Evolutionary conservation across 108 stramenopile species (phyloP), one percentile per base, ranked within the genome.

Genomic region (Nannochloropsis granulata): DNA sequence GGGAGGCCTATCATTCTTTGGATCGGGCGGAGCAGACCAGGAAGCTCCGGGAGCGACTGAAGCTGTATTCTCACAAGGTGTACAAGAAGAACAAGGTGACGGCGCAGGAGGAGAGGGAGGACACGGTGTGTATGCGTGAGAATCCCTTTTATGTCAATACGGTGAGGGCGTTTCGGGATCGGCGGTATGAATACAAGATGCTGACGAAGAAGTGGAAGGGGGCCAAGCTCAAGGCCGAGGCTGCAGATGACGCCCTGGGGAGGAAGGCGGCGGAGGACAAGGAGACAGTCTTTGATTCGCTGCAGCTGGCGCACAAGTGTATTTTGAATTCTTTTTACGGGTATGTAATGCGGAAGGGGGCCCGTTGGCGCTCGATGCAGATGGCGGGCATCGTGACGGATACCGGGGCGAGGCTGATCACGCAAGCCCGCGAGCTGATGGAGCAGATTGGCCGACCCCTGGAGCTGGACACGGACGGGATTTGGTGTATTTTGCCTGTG

Each of bases 321-420:
- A 99, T 99, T 84, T 92, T 99, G 13, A 96, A 96, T 88, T 81
- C 82, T 45, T 96, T 97, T 89, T 98, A 99, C 89, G 99, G 99
- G 24, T 99, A 99, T 86, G 99, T 99, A 42, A 99, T 99, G 99
- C 92, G 99, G 43, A 98, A 98, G 87, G 99, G 99, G 45, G 97
- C 99, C 12, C 90, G 99, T n/a, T 99, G 99, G 99, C 92, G 97
- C 42, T 96, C 95, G 10, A 99, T 99, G 99, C 94, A 95, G 84
- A 99, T 99, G 99, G 99, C 97, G 19, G 99, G 97, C 13, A 98
- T 99, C 84, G 99, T 99, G 16, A 99, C 99, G 12, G 96, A 97
- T 87, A 99, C 96, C 21, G 99, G 99, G 44, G 99, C 97, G 14
- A 93, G 95, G 86, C 92, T 99, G 24, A 99, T 99, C 87, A 96